A percentile compares a stretch with the other conserved stretches of the same genome.
phyloP scores from a whole-genome alignment of 1,284 basidiomycete genomes.

The Ustilago cynodontis region DNA sequence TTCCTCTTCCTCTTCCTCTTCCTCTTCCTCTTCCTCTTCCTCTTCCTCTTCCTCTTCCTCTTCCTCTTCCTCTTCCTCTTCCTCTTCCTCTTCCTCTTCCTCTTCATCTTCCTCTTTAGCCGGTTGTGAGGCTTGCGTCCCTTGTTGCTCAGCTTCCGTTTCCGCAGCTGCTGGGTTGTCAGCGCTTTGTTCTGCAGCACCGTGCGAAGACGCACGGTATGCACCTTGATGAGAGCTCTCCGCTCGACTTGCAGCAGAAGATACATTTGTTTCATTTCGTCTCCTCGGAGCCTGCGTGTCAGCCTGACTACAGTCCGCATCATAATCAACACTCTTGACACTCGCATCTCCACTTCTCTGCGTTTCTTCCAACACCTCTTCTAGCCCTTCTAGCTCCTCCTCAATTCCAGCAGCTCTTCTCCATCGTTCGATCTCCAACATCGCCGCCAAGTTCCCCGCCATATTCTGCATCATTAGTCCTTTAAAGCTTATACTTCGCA shows the following conservation, averaged over 20 bases:
- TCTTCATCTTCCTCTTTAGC: background rate
- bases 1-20: conserved; percentile 15
- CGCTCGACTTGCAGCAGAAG: background rate
- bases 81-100: conserved; percentile 12
- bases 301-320: conserved; percentile 47
- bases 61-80: conserved; percentile 1
- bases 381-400: conserved; percentile 16
- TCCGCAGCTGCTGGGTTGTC: background rate
- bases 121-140: conserved; percentile 7
- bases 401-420: conserved; percentile 32
- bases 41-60: conserved; percentile 17
- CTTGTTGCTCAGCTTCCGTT: background rate
- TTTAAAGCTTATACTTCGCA: conserved; percentile 44
- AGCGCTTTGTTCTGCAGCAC: background rate
- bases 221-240: conserved; percentile 1
- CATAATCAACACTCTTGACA: conserved; percentile 31
- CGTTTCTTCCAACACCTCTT: conserved; percentile 16
- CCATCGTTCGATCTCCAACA: conserved; percentile 52
- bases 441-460: conserved; percentile 45
- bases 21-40: conserved; percentile 2
- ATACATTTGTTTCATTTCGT: conserved; percentile 12
- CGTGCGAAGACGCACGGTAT: background rate
- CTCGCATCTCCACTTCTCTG: conserved; percentile 16
- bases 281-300: conserved; percentile 30
- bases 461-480: conserved; percentile 52